These are phyloP conservation scores for Calonectria pseudoturangicola DNA, from an alignment of 2,329 filamentous ascomycete species.

Conservation along the genomic window DNA sequence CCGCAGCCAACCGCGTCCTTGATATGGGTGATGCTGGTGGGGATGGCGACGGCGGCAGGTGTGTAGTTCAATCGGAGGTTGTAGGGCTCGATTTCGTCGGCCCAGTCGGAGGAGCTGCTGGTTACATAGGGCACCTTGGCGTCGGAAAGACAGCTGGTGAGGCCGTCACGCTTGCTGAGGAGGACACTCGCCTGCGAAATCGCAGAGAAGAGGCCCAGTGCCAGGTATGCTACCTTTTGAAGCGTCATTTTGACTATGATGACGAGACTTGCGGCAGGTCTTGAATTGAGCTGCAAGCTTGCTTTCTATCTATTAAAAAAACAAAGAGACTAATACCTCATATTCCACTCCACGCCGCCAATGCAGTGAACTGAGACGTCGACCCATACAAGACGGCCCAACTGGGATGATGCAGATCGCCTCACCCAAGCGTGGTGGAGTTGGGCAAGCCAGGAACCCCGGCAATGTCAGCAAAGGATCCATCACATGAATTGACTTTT, in stretches of 20 bases:
- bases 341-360: neutral
- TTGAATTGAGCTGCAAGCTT: neutral
- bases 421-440: neutral
- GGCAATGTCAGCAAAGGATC: slow-evolving; percentile 8
- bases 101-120: slow-evolving; percentile 55
- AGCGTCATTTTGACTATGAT: slow-evolving; percentile 25
- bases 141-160: slow-evolving; percentile 53
- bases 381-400: slow-evolving; percentile 5
- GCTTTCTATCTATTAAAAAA: slow-evolving; percentile 9
- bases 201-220: slow-evolving; percentile 23
- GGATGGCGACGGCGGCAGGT: slow-evolving; percentile 58
- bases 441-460: slow-evolving; percentile 2
- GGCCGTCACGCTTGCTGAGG: slow-evolving; percentile 29
- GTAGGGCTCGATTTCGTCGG: slow-evolving; percentile 57
- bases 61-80: slow-evolving; percentile 59
- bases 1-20: slow-evolving; percentile 68
- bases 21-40: slow-evolving; percentile 62
- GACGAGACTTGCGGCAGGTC: neutral
- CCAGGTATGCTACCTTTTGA: slow-evolving; percentile 25
- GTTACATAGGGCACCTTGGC: slow-evolving; percentile 48
- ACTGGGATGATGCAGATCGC: slow-evolving; percentile 22
- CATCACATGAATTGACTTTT: neutral
- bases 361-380: neutral
- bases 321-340: neutral
- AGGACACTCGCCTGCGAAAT: slow-evolving; percentile 17